Evolutionary conservation across 768 basidiomycete genomes (phyloP).

Genomic region (Cystofilobasidium capitatum): DNA sequence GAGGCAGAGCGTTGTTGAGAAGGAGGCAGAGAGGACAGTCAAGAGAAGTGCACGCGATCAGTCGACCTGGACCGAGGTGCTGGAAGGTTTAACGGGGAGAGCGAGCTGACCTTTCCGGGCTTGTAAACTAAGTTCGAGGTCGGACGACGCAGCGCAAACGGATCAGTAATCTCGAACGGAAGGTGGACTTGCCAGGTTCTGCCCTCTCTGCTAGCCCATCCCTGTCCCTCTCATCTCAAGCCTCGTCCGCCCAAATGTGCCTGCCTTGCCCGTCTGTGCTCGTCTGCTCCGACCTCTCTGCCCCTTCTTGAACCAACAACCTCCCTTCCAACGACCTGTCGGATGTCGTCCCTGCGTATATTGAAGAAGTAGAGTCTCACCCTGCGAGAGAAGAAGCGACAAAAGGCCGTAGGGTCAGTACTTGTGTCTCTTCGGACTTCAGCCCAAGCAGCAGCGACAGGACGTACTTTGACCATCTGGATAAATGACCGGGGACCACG

Average conservation of each 20-base stretch:
- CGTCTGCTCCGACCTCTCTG: too few relatives aligned
- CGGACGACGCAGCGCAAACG: too few relatives aligned
- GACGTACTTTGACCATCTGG: neutral
- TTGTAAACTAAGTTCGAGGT: conserved; percentile 46
- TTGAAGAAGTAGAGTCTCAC: too few relatives aligned
- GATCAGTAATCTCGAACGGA: too few relatives aligned
- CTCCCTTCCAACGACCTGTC: neutral
- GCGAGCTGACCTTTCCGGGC: conserved; percentile 60
- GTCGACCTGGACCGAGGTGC: neutral
- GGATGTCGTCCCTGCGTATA: neutral
- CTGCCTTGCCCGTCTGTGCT: too few relatives aligned
- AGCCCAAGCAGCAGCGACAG: neutral
- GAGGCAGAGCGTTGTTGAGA: neutral
- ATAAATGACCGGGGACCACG: neutral
- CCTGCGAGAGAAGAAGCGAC: too few relatives aligned
- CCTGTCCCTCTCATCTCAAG: neutral
- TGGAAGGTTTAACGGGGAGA: neutral
- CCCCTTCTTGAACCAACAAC: too few relatives aligned
- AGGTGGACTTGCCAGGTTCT: neutral
- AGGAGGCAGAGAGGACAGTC: neutral
- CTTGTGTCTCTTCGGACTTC: neutral
- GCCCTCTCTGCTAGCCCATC: neutral
- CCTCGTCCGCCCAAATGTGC: neutral
- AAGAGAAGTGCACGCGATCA: neutral
- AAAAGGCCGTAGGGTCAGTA: too few relatives aligned